Evolutionary conservation across 208 protist species (phyloP), one percentile per base, ranked within the genome.

Genomic region (Wallacemonas collosoma): DNA sequence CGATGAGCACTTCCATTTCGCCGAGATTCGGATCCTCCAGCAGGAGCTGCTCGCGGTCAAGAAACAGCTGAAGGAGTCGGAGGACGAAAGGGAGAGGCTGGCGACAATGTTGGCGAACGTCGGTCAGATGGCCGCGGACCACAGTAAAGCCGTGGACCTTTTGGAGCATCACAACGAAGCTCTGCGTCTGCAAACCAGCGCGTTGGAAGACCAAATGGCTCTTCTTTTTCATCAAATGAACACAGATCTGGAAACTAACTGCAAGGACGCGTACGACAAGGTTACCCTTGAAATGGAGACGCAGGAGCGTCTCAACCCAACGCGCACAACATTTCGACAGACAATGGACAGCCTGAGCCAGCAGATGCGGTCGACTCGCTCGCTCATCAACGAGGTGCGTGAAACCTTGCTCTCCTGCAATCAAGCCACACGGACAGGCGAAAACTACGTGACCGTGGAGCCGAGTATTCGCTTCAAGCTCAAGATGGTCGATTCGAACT

Each of bases 161-260:
- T 78, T 97, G 12, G 90, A 97, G 71, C 81, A 89, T n/a, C 93
- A 88, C 65, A 96, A 95, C 74, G 73, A 84, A 15, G 88, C 83
- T 17, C 80, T 97, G 44, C 85, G 93, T 71, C 80, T 93, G 51
- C 90, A 94, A 44, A 94, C 85, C 35, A 93, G 54, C 26, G 91
- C 84, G 12, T 67, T 97, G 17, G 88, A 98, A 76, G 94, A 98
- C 69, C 92, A 98, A 64, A 98, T 98, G 94, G 90, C 90, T 58
- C 68, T 96, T 56, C 87, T 98, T 1, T 97, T 98, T 58, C 87
- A 93, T 9, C 92, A 96, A 54, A 71, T 98, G 6, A 95, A 95
- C 74, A 77, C 82, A 2, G 92, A 96, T 14, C 71, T 96, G 2
- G 79, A 95, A 66, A 74, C 68, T 17, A 83, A 91, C 71, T 94